Conservation (phyloP, 2,329 filamentous ascomycete species). For the Colletotrichum chrysophilum region DNA sequence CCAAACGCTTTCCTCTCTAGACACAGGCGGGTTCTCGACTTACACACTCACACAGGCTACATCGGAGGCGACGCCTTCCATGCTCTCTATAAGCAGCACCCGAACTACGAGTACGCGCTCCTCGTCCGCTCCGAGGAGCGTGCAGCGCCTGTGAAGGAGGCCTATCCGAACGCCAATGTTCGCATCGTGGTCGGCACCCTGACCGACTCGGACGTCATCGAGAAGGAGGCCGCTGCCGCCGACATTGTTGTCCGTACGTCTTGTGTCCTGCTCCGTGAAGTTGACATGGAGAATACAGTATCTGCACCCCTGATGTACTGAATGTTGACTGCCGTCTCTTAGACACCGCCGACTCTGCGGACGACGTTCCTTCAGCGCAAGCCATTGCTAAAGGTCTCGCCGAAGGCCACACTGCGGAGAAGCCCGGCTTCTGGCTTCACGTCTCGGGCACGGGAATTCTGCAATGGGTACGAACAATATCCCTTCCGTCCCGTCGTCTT, state of each 20-base stretch:
- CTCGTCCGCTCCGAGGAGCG: conserved; percentile 54
- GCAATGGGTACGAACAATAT: conserved; percentile 32
- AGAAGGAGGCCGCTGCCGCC: conserved; percentile 55
- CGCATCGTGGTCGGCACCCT: conserved; percentile 55
- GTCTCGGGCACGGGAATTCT: conserved; percentile 56
- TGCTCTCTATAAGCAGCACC: conserved; percentile 45
- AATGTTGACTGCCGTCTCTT: background rate
- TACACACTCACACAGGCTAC: conserved; percentile 41
- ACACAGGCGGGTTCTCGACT: background rate
- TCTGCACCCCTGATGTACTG: background rate
- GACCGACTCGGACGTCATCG: conserved; percentile 48
- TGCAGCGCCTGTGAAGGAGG: conserved; percentile 44
- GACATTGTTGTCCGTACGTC: conserved; percentile 55
- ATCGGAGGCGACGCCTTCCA: conserved; percentile 57
- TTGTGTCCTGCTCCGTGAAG: background rate
- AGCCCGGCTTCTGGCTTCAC: conserved; percentile 56
- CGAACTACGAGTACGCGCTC: conserved; percentile 50
- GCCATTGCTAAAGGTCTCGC: conserved; percentile 53
- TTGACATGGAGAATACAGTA: background rate
- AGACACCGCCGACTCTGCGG: conserved; percentile 57
- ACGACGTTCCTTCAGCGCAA: conserved; percentile 44
- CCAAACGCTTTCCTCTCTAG: background rate
- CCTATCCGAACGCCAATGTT: conserved; percentile 45
- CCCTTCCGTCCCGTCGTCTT: no score
- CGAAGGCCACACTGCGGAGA: conserved; percentile 44